Percentiles rank a stretch among this genome's conserved stretches.
Conservation (phyloP, 306 rosid species). For the Luffa acutangula region DNA sequence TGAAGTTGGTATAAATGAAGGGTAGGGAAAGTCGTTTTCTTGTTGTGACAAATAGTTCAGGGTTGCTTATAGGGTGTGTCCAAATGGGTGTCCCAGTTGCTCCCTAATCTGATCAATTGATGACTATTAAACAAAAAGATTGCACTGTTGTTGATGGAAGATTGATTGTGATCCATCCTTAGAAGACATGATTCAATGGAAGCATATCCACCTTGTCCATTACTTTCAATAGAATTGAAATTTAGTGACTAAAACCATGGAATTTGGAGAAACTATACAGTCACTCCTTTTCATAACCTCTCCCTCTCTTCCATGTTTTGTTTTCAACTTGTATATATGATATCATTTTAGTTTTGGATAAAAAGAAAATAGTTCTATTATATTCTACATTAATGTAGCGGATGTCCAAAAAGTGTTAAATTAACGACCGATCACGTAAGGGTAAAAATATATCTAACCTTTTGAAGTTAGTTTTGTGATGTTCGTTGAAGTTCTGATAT, state of each 20-base stretch:
- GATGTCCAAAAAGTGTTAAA: too few species aligned
- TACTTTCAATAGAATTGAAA: not conserved
- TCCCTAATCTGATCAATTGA: not conserved
- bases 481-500: too few species aligned
- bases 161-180: slow-evolving; percentile 8
- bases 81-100: slow-evolving; percentile 8
- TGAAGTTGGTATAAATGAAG: not conserved
- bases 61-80: not conserved
- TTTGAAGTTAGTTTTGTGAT: too few species aligned
- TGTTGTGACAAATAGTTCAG: not conserved
- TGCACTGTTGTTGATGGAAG: slow-evolving; percentile 4
- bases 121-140: slow-evolving; percentile 8
- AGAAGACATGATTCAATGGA: not conserved
- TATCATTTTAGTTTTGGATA: not conserved
- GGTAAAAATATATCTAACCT: too few species aligned
- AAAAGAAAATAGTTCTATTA: not conserved
- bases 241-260: slow-evolving; percentile 2
- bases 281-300: not conserved
- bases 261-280: not conserved
- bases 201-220: slow-evolving; percentile 8
- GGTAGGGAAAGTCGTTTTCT: not conserved
- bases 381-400: too few species aligned
- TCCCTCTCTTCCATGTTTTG: not conserved
- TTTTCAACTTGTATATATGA: not conserved
- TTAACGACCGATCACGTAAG: too few species aligned